phyloP scores from a whole-genome alignment of 129 eudicot genomes.

The Flaveria linearis region DNA sequence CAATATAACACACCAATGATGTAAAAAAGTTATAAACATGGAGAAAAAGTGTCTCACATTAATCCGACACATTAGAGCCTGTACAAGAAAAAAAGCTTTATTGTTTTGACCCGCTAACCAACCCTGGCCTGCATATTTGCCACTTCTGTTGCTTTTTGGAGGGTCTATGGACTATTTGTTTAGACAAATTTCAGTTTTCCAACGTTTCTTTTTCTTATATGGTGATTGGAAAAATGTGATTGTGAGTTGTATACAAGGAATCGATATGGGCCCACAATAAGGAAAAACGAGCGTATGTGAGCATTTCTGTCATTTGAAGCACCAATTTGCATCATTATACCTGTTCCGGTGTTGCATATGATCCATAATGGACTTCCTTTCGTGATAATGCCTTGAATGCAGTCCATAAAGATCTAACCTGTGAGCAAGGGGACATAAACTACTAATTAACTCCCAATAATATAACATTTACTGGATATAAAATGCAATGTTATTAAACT shows the following conservation, averaged over 20 bases:
- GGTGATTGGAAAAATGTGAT: not conserved
- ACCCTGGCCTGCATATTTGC: not conserved
- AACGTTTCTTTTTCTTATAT: not conserved
- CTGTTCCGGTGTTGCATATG: constrained; percentile 68
- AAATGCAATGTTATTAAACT: not conserved
- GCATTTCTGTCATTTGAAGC: not conserved
- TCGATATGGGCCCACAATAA: not conserved
- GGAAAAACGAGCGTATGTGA: not conserved
- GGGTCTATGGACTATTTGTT: not conserved
- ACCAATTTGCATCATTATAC: constrained; percentile 32
- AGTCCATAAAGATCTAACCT: constrained; percentile 59
- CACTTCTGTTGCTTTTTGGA: not conserved
- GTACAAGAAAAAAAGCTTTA: too few species aligned
- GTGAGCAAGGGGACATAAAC: not conserved
- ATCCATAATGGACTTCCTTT: constrained; percentile 68
- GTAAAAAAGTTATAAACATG: not conserved
- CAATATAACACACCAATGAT: not conserved
- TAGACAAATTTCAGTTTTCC: not conserved
- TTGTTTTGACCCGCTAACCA: not conserved
- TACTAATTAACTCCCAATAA: constrained; percentile 11
- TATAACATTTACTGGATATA: not conserved
- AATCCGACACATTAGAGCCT: not conserved
- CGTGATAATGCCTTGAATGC: constrained; percentile 62
- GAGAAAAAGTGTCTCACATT: not conserved
- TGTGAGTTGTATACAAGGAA: not conserved